Percentiles rank a stretch among this genome's conserved stretches.
phyloP scores from a whole-genome alignment of 768 basidiomycete species.

The Clavulina sp. region DNA sequence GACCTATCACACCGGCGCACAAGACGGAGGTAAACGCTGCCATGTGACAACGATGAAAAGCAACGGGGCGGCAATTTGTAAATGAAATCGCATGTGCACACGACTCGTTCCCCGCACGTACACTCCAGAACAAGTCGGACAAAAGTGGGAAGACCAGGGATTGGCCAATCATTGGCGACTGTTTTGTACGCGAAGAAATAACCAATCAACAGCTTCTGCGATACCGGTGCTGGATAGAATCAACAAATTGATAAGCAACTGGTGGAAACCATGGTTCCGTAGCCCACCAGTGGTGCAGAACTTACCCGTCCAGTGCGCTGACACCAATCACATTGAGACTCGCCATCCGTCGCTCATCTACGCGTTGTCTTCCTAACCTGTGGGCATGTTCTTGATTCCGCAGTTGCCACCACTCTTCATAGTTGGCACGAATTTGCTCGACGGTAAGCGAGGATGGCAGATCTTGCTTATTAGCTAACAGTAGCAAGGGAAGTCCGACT shows the following conservation, averaged over 20 bases:
- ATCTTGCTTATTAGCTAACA: conserved; percentile 96
- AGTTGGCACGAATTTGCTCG: conserved; percentile 78
- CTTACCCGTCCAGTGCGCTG: conserved; percentile 79
- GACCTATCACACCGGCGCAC: no score
- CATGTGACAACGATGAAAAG: no score
- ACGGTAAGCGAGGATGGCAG: conserved; percentile 62
- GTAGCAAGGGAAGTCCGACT: conserved; percentile 72
- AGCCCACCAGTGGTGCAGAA: conserved; percentile 1
- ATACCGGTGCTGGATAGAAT: conserved; percentile 52
- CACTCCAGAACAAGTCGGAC: no score
- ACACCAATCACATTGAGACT: conserved; percentile 82
- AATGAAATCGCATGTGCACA: no score
- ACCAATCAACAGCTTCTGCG: conserved; percentile 80
- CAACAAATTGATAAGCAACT: not conserved
- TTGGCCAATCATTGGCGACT: no score
- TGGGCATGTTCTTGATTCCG: conserved; percentile 28
- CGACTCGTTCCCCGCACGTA: no score
- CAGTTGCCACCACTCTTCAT: conserved; percentile 69
- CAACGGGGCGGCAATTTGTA: no score
- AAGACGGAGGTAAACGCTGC: no score
- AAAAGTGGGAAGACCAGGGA: no score
- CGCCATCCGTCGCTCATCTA: conserved; percentile 35
- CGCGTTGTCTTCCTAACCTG: conserved; percentile 36
- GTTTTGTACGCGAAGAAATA: conserved; percentile 86
- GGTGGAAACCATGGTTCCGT: not conserved